Conservation (phyloP, 163 green algal genomes). For the Scenedesmus sp. region DNA sequence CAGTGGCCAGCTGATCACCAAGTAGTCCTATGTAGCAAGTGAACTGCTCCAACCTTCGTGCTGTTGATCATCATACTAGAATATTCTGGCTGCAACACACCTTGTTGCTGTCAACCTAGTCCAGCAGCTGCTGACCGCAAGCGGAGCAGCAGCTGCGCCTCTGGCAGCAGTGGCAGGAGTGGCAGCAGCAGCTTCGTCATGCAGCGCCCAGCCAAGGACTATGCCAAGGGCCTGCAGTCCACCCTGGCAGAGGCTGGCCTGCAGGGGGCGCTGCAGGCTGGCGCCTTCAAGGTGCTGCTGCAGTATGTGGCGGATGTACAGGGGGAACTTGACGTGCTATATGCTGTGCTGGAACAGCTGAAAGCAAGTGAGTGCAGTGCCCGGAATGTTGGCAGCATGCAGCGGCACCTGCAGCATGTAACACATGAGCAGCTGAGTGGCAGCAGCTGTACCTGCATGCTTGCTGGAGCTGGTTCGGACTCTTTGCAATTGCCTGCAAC, state of each 20-base stretch:
- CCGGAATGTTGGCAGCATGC: no score
- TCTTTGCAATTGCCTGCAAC: background rate
- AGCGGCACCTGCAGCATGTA: no score
- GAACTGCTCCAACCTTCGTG: background rate
- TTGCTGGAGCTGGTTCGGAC: background rate
- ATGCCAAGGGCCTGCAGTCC: constrained; percentile 1
- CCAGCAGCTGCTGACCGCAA: no score
- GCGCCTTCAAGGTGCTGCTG: constrained; percentile 47
- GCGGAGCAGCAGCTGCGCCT: background rate
- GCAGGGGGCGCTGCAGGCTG: constrained; percentile 46
- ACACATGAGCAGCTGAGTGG: no score
- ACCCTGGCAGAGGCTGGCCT: constrained; percentile 50
- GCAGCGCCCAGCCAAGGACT: constrained; percentile 6
- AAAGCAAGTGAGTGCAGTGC: constrained; percentile 4
- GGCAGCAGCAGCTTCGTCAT: background rate
- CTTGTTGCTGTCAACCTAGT: no score
- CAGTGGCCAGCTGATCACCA: background rate
- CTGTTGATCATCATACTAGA: no score
- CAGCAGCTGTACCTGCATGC: background rate
- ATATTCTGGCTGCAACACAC: no score
- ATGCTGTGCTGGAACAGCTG: constrained; percentile 39
- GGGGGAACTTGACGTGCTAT: constrained; percentile 33
- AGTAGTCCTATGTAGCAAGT: background rate
- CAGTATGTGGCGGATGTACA: constrained; percentile 25
- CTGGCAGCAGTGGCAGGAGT: background rate